Base-by-base conservation (phyloP, 2,329 filamentous ascomycete genomes). In the Karstenula rhodostoma region DNA sequence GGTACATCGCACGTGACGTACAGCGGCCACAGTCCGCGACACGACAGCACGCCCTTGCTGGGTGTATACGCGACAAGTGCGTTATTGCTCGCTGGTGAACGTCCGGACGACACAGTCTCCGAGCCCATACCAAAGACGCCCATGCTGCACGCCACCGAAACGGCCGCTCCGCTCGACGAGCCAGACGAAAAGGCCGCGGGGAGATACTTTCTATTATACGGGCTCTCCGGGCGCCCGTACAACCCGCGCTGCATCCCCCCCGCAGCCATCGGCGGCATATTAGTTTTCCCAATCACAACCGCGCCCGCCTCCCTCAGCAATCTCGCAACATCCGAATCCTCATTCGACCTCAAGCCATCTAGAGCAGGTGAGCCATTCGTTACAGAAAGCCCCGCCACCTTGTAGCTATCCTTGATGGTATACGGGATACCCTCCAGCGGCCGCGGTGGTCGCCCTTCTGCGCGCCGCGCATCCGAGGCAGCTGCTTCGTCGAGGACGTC, bases 181-280 rank as follows among this genome's bases (percentile, higher is more conserved):
- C 86, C 86, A 0, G 85, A 87, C 0, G 81, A 84, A 67, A 83
- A 87, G 0, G 84, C 85, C 2, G 84, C 84, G 0, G 85, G 79
- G 1, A 86, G 74, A 53, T 84, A 88, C 0, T 82, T 77, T 0
- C 68, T 57, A 53, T 87, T 87, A 65, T 88, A 88, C 0, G 86
- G 85, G 25, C 80, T 84, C 66, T 87, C 85, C 0, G 86, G 83
- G 2, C 85, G 78, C 0, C 86, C 85, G 60, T 86, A 86, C 0
- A 85, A 63, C 0, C 86, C 86, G 8, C 86, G 77, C 60, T 87
- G 85, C 80, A 86, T 86, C 0, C 86, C 86, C 0, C 85, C 85
- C 23, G 82, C 81, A 12, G 85, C 86, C 84, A 87, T 86, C 0
- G 86, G 82, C 0, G 84, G 86, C 82, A 87, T 86, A 58, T 88